Evolutionary conservation across 2,329 filamentous ascomycete species (phyloP).

Genomic region (Alternaria panax): DNA sequence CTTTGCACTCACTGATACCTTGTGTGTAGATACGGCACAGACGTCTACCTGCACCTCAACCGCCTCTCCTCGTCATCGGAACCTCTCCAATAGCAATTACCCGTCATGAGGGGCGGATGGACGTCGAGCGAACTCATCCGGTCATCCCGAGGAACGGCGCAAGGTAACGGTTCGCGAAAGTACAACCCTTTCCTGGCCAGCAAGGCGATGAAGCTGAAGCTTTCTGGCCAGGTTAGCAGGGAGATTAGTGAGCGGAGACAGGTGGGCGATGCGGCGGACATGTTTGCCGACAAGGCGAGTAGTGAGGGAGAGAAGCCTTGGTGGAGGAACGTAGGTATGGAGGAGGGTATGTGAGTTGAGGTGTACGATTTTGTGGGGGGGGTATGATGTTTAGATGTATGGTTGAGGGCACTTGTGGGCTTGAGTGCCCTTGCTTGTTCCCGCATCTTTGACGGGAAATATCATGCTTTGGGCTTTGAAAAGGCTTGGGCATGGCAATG

Average conservation of each 20-base stretch:
- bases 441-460: not conserved
- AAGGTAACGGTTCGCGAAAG: conserved; percentile 38
- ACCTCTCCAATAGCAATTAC: conserved; percentile 90
- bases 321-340: conserved; percentile 60
- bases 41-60: conserved; percentile 98
- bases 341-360: conserved; percentile 53
- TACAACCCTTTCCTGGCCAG: conserved; percentile 48
- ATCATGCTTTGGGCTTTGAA: not conserved
- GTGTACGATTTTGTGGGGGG: not conserved
- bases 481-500: not conserved
- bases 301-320: conserved; percentile 44
- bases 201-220: conserved; percentile 70
- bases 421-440: not conserved
- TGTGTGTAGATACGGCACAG: conserved; percentile 82
- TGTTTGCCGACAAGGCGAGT: conserved; percentile 60
- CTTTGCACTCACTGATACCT: conserved; percentile 22
- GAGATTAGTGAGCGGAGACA: conserved; percentile 89
- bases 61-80: conserved; percentile 93
- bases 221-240: conserved; percentile 59
- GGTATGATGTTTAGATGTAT: not conserved
- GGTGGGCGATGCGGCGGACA: conserved; percentile 84
- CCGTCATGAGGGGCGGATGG: conserved; percentile 82
- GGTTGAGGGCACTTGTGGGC: not conserved
- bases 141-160: conserved; percentile 66
- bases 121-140: conserved; percentile 46